Evolutionary conservation across 148 eudicot species (phyloP).

Genomic region (Cornus suecica): DNA sequence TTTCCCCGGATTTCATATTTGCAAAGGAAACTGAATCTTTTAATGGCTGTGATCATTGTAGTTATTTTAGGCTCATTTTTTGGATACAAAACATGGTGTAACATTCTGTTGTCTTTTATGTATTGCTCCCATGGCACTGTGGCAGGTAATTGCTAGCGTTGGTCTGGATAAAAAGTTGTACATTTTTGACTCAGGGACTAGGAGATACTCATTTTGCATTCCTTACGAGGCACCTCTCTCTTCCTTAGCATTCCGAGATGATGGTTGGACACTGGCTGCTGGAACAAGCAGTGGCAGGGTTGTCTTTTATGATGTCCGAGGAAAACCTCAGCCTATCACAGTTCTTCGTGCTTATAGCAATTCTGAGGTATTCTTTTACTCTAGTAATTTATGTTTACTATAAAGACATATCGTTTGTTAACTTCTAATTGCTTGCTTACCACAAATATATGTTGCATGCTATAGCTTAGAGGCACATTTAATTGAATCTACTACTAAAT

Average conservation of each 20-base stretch:
- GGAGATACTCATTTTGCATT: constrained; percentile 57
- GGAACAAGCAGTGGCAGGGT: constrained; percentile 88
- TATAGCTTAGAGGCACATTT: neutral
- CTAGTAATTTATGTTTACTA: neutral
- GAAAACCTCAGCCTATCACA: constrained; percentile 83
- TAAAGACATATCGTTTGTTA: neutral
- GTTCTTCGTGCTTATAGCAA: constrained; percentile 87
- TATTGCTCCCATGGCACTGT: constrained; percentile 9
- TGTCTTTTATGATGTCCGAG: constrained; percentile 93
- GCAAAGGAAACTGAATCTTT: neutral
- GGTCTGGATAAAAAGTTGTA: constrained; percentile 95
- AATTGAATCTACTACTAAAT: no score
- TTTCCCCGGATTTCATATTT: neutral
- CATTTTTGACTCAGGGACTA: constrained; percentile 71
- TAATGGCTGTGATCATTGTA: neutral
- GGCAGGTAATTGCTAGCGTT: constrained; percentile 83
- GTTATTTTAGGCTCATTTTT: neutral
- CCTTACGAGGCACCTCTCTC: constrained; percentile 91
- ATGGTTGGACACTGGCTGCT: constrained; percentile 86
- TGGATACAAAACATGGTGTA: neutral
- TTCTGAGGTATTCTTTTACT: constrained; percentile 60
- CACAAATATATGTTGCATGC: neutral
- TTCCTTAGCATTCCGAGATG: constrained; percentile 83
- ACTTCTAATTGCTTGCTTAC: neutral
- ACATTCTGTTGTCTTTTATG: constrained; percentile 2